phyloP scores from a whole-genome alignment of 805 yeast genomes.

The Blastobotrys mokoenaii region DNA sequence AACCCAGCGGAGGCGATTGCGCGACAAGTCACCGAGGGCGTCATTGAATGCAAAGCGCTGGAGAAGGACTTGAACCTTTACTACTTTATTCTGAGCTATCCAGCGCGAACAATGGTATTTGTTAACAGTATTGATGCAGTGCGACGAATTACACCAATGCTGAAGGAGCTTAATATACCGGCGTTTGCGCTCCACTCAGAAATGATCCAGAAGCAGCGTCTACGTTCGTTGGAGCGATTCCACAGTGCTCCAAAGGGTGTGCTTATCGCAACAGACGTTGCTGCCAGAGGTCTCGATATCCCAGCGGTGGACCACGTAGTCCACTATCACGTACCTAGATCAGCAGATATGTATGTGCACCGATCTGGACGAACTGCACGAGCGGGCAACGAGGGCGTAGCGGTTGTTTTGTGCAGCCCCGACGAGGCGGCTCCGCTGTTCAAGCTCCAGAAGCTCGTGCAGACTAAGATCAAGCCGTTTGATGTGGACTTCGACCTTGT shows the following conservation, averaged over 20 bases:
- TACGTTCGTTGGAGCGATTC: conserved; percentile 78
- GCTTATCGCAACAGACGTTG: conserved; percentile 91
- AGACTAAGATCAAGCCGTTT: conserved; percentile 48
- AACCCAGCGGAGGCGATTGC: conserved; percentile 81
- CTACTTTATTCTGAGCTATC: conserved; percentile 76
- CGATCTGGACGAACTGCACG: conserved; percentile 98
- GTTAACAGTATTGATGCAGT: conserved; percentile 95
- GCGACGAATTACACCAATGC: conserved; percentile 69
- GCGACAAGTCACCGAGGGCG: conserved; percentile 66
- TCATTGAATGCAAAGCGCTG: conserved; percentile 82
- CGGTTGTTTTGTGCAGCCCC: conserved; percentile 86
- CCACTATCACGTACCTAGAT: conserved; percentile 89
- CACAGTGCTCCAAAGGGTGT: conserved; percentile 39
- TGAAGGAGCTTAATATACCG: conserved; percentile 57
- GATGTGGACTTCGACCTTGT: conserved; percentile 73
- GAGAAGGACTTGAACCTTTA: conserved; percentile 88
- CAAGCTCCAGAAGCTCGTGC: conserved; percentile 41
- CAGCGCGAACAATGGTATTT: conserved; percentile 84
- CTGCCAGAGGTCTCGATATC: conserved; percentile 95
- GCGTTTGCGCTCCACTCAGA: conserved; percentile 80
- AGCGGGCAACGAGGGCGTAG: conserved; percentile 90
- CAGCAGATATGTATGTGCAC: conserved; percentile 91
- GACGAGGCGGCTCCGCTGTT: conserved; percentile 82
- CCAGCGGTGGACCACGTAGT: conserved; percentile 87
- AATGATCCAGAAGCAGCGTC: conserved; percentile 90